phyloP scores from a whole-genome alignment of 306 rosid genomes.

The Vigna trinervia region DNA sequence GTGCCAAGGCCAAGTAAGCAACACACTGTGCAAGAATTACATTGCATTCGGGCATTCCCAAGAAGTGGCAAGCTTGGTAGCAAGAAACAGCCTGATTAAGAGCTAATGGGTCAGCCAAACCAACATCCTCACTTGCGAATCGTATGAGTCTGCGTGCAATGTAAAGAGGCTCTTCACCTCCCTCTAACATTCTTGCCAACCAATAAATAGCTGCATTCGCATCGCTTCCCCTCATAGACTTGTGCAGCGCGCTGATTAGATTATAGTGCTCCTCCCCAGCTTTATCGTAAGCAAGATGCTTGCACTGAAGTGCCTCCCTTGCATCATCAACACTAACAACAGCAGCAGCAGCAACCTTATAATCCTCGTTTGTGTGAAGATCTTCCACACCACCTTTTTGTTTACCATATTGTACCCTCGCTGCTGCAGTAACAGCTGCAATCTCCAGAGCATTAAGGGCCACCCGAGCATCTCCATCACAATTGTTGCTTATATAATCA shows the following conservation, averaged over 20 bases:
- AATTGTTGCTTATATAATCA: slow-evolving; percentile 60
- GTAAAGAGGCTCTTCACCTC: slow-evolving; percentile 85
- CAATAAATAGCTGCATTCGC: slow-evolving; percentile 82
- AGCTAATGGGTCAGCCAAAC: slow-evolving; percentile 80
- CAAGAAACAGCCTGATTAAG: slow-evolving; percentile 85
- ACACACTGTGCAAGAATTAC: slow-evolving; percentile 83
- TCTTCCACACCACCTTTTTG: slow-evolving; percentile 27
- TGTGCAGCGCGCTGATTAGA: slow-evolving; percentile 80
- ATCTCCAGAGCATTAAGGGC: slow-evolving; percentile 84
- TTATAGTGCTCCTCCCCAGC: slow-evolving; percentile 91
- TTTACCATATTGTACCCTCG: slow-evolving; percentile 44
- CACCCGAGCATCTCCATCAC: slow-evolving; percentile 86
- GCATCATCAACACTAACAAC: slow-evolving; percentile 71
- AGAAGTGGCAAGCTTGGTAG: slow-evolving; percentile 81
- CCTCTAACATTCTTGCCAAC: slow-evolving; percentile 88
- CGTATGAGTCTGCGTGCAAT: slow-evolving; percentile 80
- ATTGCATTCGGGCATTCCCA: slow-evolving; percentile 93
- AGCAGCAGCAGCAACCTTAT: slow-evolving; percentile 17
- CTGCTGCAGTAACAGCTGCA: slow-evolving; percentile 68
- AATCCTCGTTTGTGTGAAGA: slow-evolving; percentile 31
- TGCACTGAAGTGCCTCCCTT: slow-evolving; percentile 82
- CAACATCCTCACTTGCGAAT: slow-evolving; percentile 87
- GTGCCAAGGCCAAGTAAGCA: slow-evolving; percentile 80
- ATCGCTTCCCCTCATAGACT: slow-evolving; percentile 87
- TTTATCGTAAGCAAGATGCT: slow-evolving; percentile 83